Percentiles rank a stretch among this genome's conserved stretches.
phyloP scores from a whole-genome alignment of 2,329 filamentous ascomycete genomes.

The Pyrenochaeta sp. region DNA sequence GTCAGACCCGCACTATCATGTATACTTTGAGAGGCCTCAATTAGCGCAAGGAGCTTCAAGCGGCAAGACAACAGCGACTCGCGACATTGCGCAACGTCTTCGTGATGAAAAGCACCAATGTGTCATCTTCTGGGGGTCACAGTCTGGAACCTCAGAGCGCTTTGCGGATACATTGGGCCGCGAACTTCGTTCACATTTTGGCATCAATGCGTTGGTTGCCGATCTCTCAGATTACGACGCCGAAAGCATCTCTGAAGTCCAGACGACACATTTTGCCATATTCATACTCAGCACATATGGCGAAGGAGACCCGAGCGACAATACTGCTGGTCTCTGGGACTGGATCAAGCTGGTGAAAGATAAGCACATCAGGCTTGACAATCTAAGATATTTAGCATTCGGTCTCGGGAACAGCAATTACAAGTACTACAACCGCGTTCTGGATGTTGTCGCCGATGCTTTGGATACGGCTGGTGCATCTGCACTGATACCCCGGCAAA shows the following conservation, averaged over 20 bases:
- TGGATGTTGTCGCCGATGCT: conserved; percentile 44
- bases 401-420: conserved; percentile 58
- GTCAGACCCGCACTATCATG: conserved; percentile 58
- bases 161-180: conserved; percentile 52
- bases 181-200: conserved; percentile 51
- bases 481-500: conserved; percentile 41
- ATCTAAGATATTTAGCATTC: conserved; percentile 51
- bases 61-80: conserved; percentile 38
- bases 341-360: conserved; percentile 42
- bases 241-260: conserved; percentile 45
- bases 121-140: conserved; percentile 59
- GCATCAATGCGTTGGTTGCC: conserved; percentile 50
- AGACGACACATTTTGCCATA: conserved; percentile 36
- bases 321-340: conserved; percentile 44
- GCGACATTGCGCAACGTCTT: conserved; percentile 56
- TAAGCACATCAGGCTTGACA: conserved; percentile 23
- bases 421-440: conserved; percentile 55
- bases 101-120: conserved; percentile 44
- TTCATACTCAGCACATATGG: conserved; percentile 50
- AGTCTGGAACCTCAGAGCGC: conserved; percentile 56
- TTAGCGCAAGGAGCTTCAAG: conserved; percentile 41
- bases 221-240: conserved; percentile 59
- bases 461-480: conserved; percentile 45
- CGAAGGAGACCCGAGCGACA: conserved; percentile 51
- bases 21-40: conserved; percentile 60